Percentiles rank a stretch among this genome's conserved stretches.
Evolutionary conservation across 1,284 basidiomycete species (phyloP).

Genomic region (Schizopora paradoxa): DNA sequence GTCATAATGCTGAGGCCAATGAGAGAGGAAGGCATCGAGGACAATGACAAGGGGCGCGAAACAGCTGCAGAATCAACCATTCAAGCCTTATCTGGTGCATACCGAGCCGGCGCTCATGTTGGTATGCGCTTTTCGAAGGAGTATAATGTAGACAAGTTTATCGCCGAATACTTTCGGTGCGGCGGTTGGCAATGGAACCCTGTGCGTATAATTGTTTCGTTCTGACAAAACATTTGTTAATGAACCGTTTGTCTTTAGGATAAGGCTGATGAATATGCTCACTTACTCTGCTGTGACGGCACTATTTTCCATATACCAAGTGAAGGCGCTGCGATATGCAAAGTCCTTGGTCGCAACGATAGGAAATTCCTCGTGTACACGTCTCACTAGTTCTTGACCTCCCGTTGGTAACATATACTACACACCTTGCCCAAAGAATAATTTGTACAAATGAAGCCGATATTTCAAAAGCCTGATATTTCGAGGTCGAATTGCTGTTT

Average conservation of each 20-base stretch:
- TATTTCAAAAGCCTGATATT: not conserved
- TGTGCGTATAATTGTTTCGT: slow-evolving; percentile 38
- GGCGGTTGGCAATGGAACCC: slow-evolving; percentile 83
- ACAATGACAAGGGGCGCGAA: slow-evolving; percentile 37
- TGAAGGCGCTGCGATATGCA: slow-evolving; percentile 52
- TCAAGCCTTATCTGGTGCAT: slow-evolving; percentile 59
- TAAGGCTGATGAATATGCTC: slow-evolving; percentile 48
- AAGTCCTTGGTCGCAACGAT: not conserved
- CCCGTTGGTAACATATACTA: not conserved
- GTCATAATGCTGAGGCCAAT: slow-evolving; percentile 79
- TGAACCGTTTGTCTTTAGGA: slow-evolving; percentile 36
- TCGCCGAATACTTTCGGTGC: slow-evolving; percentile 59
- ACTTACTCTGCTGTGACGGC: slow-evolving; percentile 72
- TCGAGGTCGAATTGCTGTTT: too few species aligned
- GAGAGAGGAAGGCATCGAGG: slow-evolving; percentile 41
- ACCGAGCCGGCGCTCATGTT: slow-evolving; percentile 69
- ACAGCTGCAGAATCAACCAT: slow-evolving; percentile 43
- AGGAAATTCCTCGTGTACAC: slow-evolving; percentile 5
- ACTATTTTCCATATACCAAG: slow-evolving; percentile 52
- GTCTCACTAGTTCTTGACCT: not conserved
- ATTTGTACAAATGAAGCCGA: slow-evolving; percentile 2
- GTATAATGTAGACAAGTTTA: slow-evolving; percentile 26
- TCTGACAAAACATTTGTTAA: slow-evolving; percentile 5
- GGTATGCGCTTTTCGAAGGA: slow-evolving; percentile 47
- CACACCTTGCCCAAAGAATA: not conserved